These are phyloP conservation scores for Paecilomyces sp. DNA, from an alignment of 2,329 filamentous ascomycete genomes.

Conservation along the genomic window DNA sequence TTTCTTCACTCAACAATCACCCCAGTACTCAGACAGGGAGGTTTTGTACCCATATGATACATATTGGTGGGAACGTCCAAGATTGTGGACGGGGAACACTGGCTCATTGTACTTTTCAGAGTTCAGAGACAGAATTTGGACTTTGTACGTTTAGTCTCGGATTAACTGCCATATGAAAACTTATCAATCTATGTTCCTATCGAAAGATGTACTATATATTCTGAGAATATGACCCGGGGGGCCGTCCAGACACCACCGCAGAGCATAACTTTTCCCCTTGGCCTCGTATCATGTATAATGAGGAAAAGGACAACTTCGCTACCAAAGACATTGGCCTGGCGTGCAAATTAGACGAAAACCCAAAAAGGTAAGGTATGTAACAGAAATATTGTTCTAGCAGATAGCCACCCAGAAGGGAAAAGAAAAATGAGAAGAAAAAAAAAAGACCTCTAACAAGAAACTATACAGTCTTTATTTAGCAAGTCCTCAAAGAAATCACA, in stretches of 20 bases:
- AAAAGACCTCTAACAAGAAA: not conserved
- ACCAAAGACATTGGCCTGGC: not conserved
- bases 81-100: not conserved
- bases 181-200: not conserved
- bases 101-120: not conserved
- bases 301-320: not conserved
- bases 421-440: not conserved
- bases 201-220: too few relatives aligned
- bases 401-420: not conserved
- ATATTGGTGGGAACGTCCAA: not conserved
- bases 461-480: not conserved
- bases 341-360: not conserved
- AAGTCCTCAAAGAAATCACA: not conserved
- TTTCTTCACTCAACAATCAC: not conserved
- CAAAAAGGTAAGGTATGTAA: too few relatives aligned
- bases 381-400: not conserved
- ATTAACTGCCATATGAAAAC: not conserved
- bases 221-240: not conserved
- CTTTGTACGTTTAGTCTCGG: not conserved
- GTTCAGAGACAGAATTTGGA: not conserved
- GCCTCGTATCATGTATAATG: not conserved
- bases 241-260: not conserved
- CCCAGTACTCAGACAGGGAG: not conserved
- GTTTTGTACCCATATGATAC: not conserved
- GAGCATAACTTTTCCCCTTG: not conserved